Evolutionary conservation across 768 basidiomycete genomes (phyloP).

Genomic region (Termitomyces sp.): DNA sequence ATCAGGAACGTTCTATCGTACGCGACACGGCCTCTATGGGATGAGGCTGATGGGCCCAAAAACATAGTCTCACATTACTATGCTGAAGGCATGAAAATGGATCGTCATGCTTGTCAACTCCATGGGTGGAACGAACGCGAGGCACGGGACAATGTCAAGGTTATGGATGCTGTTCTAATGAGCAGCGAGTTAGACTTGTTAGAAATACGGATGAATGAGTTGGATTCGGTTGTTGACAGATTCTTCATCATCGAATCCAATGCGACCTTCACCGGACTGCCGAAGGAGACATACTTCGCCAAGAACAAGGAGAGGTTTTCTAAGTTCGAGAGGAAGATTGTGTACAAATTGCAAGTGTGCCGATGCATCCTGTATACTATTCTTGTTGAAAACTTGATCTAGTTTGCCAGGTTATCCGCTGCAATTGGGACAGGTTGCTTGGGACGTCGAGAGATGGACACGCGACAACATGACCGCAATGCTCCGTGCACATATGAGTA

Average conservation of each 20-base stretch:
- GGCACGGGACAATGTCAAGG: slow-evolving; percentile 29
- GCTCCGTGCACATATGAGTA: slow-evolving; percentile 30
- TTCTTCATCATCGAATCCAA: slow-evolving; percentile 62
- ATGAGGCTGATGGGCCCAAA: slow-evolving; percentile 40
- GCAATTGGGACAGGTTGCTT: slow-evolving; percentile 35
- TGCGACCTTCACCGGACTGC: slow-evolving; percentile 54
- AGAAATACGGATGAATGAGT: slow-evolving; percentile 58
- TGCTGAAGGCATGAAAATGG: slow-evolving; percentile 43
- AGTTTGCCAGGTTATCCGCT: slow-evolving; percentile 44
- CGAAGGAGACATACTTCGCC: slow-evolving; percentile 46
- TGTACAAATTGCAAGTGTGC: slow-evolving; percentile 38
- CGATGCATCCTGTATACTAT: not conserved
- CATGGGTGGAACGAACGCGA: slow-evolving; percentile 49
- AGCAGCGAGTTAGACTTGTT: slow-evolving; percentile 59
- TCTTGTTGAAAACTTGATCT: not conserved
- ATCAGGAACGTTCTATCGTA: slow-evolving; percentile 48
- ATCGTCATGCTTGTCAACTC: slow-evolving; percentile 37
- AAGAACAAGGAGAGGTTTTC: slow-evolving; percentile 39
- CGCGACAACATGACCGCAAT: slow-evolving; percentile 44
- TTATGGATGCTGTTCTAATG: slow-evolving; percentile 55
- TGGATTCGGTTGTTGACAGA: slow-evolving; percentile 47
- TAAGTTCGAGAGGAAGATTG: slow-evolving; percentile 48
- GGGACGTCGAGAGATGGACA: slow-evolving; percentile 43
- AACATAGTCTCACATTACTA: slow-evolving; percentile 49
- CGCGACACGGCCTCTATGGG: slow-evolving; percentile 57